These are phyloP conservation scores for Lunularia cruciata DNA, from an alignment of 225 moss, liverwort and hornwort species.

Conservation along the genomic window DNA sequence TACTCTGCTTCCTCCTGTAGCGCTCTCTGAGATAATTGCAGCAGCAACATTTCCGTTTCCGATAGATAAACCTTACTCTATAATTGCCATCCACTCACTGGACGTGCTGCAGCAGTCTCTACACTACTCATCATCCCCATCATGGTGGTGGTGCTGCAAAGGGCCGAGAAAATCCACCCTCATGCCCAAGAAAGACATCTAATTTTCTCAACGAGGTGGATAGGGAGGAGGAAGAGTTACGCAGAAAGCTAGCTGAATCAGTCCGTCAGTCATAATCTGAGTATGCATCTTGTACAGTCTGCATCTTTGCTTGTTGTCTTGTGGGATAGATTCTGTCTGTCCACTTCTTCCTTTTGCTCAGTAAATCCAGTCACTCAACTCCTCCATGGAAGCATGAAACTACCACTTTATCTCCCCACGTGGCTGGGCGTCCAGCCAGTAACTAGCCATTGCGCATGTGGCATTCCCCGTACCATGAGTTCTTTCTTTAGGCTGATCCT, in stretches of 20 bases:
- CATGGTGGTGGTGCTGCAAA: neutral
- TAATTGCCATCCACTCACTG: neutral
- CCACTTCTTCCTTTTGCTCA: too few relatives aligned
- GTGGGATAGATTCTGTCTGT: too few relatives aligned
- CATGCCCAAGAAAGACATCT: too few relatives aligned
- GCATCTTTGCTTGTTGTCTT: too few relatives aligned
- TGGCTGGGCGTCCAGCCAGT: conserved; percentile 4
- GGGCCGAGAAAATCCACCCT: neutral
- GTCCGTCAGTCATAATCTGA: too few relatives aligned
- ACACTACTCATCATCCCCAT: too few relatives aligned
- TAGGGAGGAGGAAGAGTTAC: too few relatives aligned
- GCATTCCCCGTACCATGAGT: conserved; percentile 11
- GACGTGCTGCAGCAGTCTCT: neutral
- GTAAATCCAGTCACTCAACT: neutral
- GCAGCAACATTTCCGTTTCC: conserved; percentile 14
- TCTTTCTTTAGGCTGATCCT: conserved; percentile 4
- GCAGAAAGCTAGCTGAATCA: too few relatives aligned
- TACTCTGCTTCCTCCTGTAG: neutral
- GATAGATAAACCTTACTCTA: neutral
- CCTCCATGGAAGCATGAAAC: neutral
- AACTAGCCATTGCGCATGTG: neutral
- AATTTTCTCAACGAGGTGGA: too few relatives aligned
- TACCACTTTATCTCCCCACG: conserved; percentile 1
- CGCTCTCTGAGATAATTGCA: neutral
- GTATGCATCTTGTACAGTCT: too few relatives aligned